These are phyloP conservation scores for Viridothelium virens DNA, from an alignment of 495 filamentous ascomycete species.

Conservation along the genomic window DNA sequence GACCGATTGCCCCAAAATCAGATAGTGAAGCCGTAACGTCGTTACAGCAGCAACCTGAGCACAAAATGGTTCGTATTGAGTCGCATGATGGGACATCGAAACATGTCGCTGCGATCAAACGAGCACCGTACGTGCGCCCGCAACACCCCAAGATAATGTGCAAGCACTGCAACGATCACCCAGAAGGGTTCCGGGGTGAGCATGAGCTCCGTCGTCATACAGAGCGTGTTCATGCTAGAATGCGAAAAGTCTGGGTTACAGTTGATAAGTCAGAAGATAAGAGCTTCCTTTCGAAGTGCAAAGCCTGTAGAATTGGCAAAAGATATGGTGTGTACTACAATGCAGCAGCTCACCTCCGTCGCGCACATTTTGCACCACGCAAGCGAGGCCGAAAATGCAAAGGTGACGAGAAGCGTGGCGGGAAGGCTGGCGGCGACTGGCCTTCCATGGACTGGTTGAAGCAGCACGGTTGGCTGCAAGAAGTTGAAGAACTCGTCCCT, in stretches of 20 bases:
- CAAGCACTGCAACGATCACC: conserved; percentile 62
- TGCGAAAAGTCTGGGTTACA: conserved; percentile 75
- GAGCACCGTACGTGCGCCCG: conserved; percentile 66
- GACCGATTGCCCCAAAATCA: conserved; percentile 26
- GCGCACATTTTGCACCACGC: conserved; percentile 74
- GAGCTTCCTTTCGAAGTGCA: conserved; percentile 68
- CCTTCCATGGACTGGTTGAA: conserved; percentile 76
- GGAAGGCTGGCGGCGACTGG: conserved; percentile 75
- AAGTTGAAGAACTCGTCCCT: conserved; percentile 49
- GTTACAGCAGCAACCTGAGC: conserved; percentile 27
- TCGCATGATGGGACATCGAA: conserved; percentile 54
- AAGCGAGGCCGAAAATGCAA: conserved; percentile 49
- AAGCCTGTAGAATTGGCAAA: conserved; percentile 70
- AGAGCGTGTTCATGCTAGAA: conserved; percentile 66
- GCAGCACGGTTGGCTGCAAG: conserved; percentile 60
- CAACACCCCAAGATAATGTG: conserved; percentile 71
- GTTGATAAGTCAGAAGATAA: conserved; percentile 44
- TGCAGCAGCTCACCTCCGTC: conserved; percentile 81
- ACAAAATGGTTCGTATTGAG: conserved; percentile 48
- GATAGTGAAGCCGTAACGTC: conserved; percentile 15
- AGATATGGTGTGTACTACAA: conserved; percentile 92
- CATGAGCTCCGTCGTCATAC: conserved; percentile 87
- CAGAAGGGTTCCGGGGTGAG: conserved; percentile 84
- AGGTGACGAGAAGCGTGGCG: conserved; percentile 62
- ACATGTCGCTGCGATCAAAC: conserved; percentile 56